These are phyloP conservation scores for Polysphondylium violaceum DNA, from an alignment of 78 protist genomes.

Conservation along the genomic window DNA sequence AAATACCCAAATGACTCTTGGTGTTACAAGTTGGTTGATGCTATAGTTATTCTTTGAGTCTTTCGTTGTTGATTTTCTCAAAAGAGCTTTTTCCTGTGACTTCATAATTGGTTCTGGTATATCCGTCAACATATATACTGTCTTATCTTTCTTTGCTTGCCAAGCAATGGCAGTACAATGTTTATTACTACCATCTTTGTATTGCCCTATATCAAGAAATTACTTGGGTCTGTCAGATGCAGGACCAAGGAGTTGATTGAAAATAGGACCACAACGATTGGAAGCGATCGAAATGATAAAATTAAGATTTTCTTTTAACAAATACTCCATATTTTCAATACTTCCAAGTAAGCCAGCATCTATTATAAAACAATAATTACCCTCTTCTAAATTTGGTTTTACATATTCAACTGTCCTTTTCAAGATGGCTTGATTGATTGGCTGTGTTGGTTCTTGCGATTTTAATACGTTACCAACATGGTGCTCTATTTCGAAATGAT, in stretches of 20 bases:
- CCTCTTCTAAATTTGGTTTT: too few species aligned
- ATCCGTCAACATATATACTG: not conserved
- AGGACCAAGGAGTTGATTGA: too few species aligned
- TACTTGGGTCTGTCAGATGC: too few species aligned
- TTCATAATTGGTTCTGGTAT: not conserved
- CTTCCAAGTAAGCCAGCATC: not conserved
- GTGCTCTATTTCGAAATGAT: conserved; percentile 40
- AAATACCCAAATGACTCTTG: too few species aligned
- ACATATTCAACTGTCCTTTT: not conserved
- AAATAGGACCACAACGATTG: not conserved
- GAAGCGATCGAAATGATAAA: not conserved
- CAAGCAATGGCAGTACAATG: not conserved
- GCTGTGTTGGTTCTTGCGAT: not conserved
- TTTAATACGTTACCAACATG: not conserved
- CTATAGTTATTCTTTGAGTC: too few species aligned
- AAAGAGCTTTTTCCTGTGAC: not conserved
- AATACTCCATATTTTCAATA: not conserved
- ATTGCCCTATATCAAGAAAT: too few species aligned
- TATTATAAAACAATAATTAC: not conserved
- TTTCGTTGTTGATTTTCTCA: not conserved
- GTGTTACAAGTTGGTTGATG: too few species aligned
- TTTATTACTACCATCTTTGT: not conserved
- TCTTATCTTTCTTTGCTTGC: not conserved
- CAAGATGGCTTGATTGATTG: not conserved
- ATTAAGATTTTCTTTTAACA: not conserved